Percentiles rank a stretch among this genome's conserved stretches.
phyloP scores from a whole-genome alignment of 1,139 yeast genomes.

The Taphrina pruni region DNA sequence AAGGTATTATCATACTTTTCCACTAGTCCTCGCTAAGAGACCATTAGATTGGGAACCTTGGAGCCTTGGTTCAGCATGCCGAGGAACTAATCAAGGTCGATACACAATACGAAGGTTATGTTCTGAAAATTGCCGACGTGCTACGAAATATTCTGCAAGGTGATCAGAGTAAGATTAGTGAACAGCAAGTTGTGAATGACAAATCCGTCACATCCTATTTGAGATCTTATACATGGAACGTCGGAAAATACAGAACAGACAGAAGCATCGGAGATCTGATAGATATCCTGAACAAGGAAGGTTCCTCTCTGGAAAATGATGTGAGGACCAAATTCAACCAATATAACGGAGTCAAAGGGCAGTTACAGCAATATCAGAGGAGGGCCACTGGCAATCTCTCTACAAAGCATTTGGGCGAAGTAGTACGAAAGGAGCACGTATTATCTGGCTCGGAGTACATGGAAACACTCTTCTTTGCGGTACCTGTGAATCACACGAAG shows the following conservation, averaged over 20 bases:
- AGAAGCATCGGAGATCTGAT: conserved; percentile 80
- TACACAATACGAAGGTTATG: conserved; percentile 69
- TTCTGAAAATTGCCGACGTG: conserved; percentile 77
- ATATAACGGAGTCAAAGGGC: conserved; percentile 82
- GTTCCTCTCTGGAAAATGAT: conserved; percentile 80
- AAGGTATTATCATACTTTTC: conserved; percentile 26
- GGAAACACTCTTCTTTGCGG: conserved; percentile 81
- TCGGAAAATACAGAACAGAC: conserved; percentile 82
- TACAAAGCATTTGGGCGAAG: conserved; percentile 85
- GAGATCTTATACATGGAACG: conserved; percentile 82
- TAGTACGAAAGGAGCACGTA: conserved; percentile 83
- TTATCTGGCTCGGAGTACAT: conserved; percentile 85
- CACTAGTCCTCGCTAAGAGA: no score
- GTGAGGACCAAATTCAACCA: conserved; percentile 71
- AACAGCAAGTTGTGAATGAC: conserved; percentile 60
- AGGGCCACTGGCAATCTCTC: conserved; percentile 92
- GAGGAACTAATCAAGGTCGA: conserved; percentile 87
- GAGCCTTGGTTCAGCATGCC: conserved; percentile 84
- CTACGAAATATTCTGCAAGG: conserved; percentile 61
- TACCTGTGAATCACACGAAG: conserved; percentile 61
- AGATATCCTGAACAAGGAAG: conserved; percentile 72
- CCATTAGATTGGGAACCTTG: conserved; percentile 82
- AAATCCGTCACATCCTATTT: conserved; percentile 58
- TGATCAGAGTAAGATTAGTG: conserved; percentile 54
- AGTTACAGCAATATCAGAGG: conserved; percentile 84